A percentile compares a stretch with the other conserved stretches of the same genome.
Conservation (phyloP, 441 rosid species). For the Syzygium syzygioides region DNA sequence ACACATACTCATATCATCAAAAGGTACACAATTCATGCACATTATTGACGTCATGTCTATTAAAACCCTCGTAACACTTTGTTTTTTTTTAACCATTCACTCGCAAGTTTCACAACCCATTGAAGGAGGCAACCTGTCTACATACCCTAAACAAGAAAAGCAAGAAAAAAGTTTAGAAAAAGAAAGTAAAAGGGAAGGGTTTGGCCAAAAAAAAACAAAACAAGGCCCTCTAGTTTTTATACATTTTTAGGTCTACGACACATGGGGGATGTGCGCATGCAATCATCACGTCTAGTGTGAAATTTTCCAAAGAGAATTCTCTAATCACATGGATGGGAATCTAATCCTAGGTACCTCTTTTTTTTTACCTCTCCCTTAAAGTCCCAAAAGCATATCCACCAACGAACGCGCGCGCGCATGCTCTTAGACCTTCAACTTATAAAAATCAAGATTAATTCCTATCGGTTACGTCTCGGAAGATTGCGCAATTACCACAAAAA, state of each 20-base stretch:
- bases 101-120: background rate
- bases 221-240: background rate
- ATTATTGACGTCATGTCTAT: rapidly evolving
- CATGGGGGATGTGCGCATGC: background rate
- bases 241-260: background rate
- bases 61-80: no score
- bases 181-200: background rate
- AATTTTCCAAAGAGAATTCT: no score
- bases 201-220: no score
- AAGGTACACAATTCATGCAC: background rate
- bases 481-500: rapidly evolving
- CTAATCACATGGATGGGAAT: background rate
- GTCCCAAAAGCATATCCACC: background rate
- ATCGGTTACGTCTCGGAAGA: background rate
- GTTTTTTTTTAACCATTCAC: background rate
- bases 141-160: background rate
- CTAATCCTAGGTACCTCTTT: background rate
- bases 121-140: background rate
- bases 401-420: background rate
- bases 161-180: background rate
- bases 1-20: background rate
- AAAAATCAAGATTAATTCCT: rapidly evolving
- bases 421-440: background rate
- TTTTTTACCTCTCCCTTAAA: background rate
- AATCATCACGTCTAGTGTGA: background rate